Evolutionary conservation across 768 basidiomycete species (phyloP), one percentile per base, ranked within the genome.

Genomic region (Lenzites betulinus): DNA sequence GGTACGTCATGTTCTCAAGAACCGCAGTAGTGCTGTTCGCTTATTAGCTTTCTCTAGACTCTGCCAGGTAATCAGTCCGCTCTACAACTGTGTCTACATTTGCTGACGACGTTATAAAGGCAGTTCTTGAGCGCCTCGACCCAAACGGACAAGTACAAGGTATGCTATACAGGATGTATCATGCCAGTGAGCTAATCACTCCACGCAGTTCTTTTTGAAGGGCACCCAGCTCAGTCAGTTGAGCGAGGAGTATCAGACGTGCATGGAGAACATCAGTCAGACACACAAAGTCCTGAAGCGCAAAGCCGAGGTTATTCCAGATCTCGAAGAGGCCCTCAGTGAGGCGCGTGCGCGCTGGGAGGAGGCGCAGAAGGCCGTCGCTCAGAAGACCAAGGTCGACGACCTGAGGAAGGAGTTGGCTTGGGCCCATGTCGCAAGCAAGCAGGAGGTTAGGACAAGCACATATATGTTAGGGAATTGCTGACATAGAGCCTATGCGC

Each of bases 181-280:
- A 9, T 16, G 16, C 7, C 25, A 7, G 12, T 20, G 22, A 26
- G 39, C 16, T 33, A 54, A 0, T 48, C 36, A 62, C 39, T 35
- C 43, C 16, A 7, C 58, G 49, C 42, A 96, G 94, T 94, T 98
- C 74, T 98, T 98, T 83, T 83, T 98, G 35, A 84, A 87, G 36
- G 97, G 97, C 16, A 98, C 97, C 0, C 92, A 94, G 66, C 84
- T 99, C 16, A 83, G 85, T 36, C 91, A 96, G 67, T 87, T 99
- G 46, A 85, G 83, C 3, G 87, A 92, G 20, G 92, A 95, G 71
- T 99, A 99, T 69, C 85, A 90, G 35, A 78, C 80, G 0, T 90
- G 93, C 63, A 73, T 86, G 18, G 78, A 86, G 52, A 90, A 93
- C 67, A 89, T 93, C 66, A 80, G 79, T 38, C 81, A 83, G 64